A percentile compares a stretch with the other conserved stretches of the same genome.
Conservation (phyloP, 345 rosid species). For the Boechera stricta region DNA sequence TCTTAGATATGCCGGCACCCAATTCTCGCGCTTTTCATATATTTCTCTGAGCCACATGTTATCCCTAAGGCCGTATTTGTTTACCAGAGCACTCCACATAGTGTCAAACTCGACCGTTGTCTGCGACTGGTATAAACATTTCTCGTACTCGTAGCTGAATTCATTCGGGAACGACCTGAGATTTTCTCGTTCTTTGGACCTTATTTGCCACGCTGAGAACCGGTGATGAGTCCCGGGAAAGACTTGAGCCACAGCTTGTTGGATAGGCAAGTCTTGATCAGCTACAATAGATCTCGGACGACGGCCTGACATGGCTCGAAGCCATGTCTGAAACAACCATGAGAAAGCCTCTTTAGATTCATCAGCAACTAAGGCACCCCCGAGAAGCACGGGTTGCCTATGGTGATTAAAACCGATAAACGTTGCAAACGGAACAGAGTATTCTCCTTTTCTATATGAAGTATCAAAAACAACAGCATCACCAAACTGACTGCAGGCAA, state of each 20-base stretch:
- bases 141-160: slow-evolving; percentile 69
- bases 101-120: slow-evolving; percentile 66
- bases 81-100: slow-evolving; percentile 66
- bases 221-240: slow-evolving; percentile 84
- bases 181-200: slow-evolving; percentile 64
- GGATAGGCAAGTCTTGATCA: slow-evolving; percentile 78
- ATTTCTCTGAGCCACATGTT: slow-evolving; percentile 75
- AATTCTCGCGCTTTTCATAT: slow-evolving; percentile 71
- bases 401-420: slow-evolving; percentile 88
- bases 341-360: slow-evolving; percentile 70
- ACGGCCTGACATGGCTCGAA: slow-evolving; percentile 70
- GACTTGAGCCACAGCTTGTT: slow-evolving; percentile 67
- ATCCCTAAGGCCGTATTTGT: slow-evolving; percentile 62
- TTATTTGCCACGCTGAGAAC: slow-evolving; percentile 77
- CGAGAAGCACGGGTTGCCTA: slow-evolving; percentile 84
- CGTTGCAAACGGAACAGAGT: slow-evolving; percentile 75
- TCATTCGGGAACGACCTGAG: slow-evolving; percentile 62
- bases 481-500: slow-evolving; percentile 82
- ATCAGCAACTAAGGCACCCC: slow-evolving; percentile 75
- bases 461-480: slow-evolving; percentile 78
- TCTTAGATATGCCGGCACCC: slow-evolving; percentile 77
- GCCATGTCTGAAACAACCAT: slow-evolving; percentile 91
- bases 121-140: slow-evolving; percentile 69
- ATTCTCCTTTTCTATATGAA: slow-evolving; percentile 65
- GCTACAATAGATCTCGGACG: slow-evolving; percentile 75